Conservation (phyloP, 2,329 filamentous ascomycete genomes). For the Neonectria hederae region DNA sequence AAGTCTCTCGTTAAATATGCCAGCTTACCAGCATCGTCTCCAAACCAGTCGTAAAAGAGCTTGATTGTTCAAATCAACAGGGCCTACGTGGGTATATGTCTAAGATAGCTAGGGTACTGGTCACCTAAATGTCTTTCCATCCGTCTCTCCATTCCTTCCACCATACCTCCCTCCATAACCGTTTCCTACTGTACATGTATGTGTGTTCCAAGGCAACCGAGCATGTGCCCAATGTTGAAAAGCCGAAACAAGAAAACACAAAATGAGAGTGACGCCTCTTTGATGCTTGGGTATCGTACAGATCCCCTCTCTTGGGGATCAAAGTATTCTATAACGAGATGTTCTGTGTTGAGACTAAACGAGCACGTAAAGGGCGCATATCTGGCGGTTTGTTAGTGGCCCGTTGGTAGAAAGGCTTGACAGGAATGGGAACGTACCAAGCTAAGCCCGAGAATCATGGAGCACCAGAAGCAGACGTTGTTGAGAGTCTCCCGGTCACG, state of each 20-base stretch:
- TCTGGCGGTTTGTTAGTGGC: constrained; percentile 48
- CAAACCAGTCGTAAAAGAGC: not conserved
- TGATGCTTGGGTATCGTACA: constrained; percentile 9
- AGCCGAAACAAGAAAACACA: not conserved
- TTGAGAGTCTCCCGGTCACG: constrained; percentile 81
- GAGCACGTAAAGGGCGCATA: constrained; percentile 64
- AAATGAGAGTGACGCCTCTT: not conserved
- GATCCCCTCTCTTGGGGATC: not conserved
- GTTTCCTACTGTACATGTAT: constrained; percentile 12
- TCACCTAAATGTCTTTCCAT: not conserved
- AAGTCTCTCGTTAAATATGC: not conserved
- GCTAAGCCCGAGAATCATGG: constrained; percentile 87
- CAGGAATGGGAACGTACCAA: constrained; percentile 65
- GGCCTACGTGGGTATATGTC: constrained; percentile 31
- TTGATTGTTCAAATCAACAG: constrained; percentile 12
- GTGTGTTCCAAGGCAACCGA: not conserved
- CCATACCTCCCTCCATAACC: not conserved
- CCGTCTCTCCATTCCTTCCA: not conserved
- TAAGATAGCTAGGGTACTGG: constrained; percentile 9
- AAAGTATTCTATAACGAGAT: not conserved
- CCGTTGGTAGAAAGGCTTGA: not conserved
- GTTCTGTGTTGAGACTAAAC: constrained; percentile 44
- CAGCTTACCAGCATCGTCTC: not conserved
- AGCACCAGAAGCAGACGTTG: constrained; percentile 90
- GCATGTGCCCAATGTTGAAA: not conserved